A percentile compares a stretch with the other conserved stretches of the same genome.
phyloP scores from a whole-genome alignment of 345 rosid species.

The Melaleuca alternifolia region DNA sequence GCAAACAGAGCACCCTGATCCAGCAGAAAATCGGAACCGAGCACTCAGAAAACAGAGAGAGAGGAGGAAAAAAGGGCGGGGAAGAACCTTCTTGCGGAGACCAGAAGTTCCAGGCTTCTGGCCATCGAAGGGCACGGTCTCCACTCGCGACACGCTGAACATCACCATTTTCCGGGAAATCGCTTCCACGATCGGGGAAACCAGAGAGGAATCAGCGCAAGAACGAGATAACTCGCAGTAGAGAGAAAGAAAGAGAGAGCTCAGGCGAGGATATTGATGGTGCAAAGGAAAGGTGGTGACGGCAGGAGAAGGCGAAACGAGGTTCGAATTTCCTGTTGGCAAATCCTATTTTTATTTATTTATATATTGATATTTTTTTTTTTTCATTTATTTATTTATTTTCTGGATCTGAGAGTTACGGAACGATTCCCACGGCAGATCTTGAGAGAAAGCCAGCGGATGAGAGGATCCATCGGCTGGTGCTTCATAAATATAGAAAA shows the following conservation, averaged over 20 bases:
- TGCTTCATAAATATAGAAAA: not conserved
- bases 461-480: not conserved
- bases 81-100: constrained; percentile 90
- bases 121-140: constrained; percentile 67
- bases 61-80: not conserved
- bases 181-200: not conserved
- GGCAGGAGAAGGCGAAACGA: not conserved
- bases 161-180: constrained; percentile 25
- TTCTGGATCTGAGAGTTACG: not conserved
- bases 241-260: not conserved
- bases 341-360: not conserved
- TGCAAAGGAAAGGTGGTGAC: not conserved
- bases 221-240: not conserved
- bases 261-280: not conserved
- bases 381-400: not conserved
- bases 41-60: not conserved
- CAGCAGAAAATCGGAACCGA: not conserved
- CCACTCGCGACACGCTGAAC: constrained; percentile 54
- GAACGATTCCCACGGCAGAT: not conserved
- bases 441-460: not conserved
- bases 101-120: constrained; percentile 99
- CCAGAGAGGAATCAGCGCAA: not conserved
- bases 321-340: not conserved
- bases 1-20: not conserved
- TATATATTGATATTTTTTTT: not conserved